These are phyloP conservation scores for Metschnikowia colocasiae DNA, from an alignment of 805 yeast genomes.

Conservation along the genomic window DNA sequence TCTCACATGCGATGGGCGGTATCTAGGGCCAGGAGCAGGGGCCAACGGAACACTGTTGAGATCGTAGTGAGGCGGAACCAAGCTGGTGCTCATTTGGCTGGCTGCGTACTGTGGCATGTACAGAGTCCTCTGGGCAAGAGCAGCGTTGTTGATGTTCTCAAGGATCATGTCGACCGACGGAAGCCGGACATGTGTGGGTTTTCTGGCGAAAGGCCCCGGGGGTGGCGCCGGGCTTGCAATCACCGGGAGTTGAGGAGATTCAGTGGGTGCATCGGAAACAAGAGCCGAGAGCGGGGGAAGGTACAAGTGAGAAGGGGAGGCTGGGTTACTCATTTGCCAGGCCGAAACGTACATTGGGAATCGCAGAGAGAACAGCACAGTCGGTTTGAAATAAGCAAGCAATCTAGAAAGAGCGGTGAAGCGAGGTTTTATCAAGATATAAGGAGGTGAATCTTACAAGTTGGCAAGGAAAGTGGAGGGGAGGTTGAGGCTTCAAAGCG, in stretches of 20 bases:
- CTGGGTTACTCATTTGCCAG: neutral
- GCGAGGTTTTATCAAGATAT: constrained; percentile 2
- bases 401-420: constrained; percentile 1
- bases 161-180: constrained; percentile 14
- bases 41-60: neutral
- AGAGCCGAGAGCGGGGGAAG: constrained; percentile 1
- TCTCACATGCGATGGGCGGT: neutral
- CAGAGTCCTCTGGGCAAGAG: neutral
- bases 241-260: neutral
- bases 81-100: constrained; percentile 3
- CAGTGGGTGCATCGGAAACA: neutral
- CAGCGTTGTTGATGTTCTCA: constrained; percentile 7
- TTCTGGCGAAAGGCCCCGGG: neutral
- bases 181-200: constrained; percentile 1
- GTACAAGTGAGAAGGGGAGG: neutral
- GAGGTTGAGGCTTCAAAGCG: neutral
- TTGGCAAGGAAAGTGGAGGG: neutral
- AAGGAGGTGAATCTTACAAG: neutral
- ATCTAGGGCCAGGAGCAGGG: neutral
- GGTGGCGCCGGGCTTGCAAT: neutral
- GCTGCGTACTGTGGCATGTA: neutral
- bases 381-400: neutral
- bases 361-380: neutral
- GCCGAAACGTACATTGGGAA: neutral
- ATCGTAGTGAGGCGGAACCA: neutral